A percentile compares a stretch with the other conserved stretches of the same genome.
phyloP scores from a whole-genome alignment of 768 basidiomycete genomes.

The Ramaria rubella region DNA sequence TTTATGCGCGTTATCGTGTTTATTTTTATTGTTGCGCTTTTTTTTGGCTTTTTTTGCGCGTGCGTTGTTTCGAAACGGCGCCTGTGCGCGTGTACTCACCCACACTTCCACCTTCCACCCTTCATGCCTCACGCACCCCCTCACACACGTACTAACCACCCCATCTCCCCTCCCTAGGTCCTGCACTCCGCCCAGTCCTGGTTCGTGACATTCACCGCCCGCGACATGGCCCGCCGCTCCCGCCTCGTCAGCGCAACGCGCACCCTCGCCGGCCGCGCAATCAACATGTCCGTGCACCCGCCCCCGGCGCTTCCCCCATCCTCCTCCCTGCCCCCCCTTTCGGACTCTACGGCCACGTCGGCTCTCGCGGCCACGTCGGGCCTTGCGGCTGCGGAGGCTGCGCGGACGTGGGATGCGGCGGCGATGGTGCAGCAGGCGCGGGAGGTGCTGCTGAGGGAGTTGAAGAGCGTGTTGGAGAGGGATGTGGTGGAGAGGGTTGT shows the following conservation, averaged over 20 bases:
- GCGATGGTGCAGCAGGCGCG: slow-evolving; percentile 52
- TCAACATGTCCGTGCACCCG: slow-evolving; percentile 46
- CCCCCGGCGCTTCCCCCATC: slow-evolving; percentile 32
- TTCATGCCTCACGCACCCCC: no score
- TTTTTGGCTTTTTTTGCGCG: slow-evolving; percentile 3
- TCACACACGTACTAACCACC: background rate
- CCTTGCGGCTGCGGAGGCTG: slow-evolving; percentile 31
- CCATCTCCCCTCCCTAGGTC: slow-evolving; percentile 43
- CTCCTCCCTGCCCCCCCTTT: no score
- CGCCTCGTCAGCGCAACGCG: slow-evolving; percentile 54
- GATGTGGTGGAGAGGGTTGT: slow-evolving; percentile 62
- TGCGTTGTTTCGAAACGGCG: no score
- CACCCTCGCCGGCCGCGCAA: slow-evolving; percentile 52
- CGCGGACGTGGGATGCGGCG: slow-evolving; percentile 39
- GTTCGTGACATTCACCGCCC: slow-evolving; percentile 73
- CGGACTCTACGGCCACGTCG: no score
- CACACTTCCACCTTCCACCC: no score
- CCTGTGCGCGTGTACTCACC: no score
- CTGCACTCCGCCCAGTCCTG: slow-evolving; percentile 64
- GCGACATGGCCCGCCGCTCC: slow-evolving; percentile 59
- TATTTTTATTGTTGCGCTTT: slow-evolving; percentile 11
- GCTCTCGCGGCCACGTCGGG: no score
- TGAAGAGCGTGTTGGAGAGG: slow-evolving; percentile 49
- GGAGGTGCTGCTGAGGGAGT: slow-evolving; percentile 49
- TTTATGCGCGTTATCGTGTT: no score